Conservation (phyloP, 768 basidiomycete genomes). For the Nidula microcarpa region DNA sequence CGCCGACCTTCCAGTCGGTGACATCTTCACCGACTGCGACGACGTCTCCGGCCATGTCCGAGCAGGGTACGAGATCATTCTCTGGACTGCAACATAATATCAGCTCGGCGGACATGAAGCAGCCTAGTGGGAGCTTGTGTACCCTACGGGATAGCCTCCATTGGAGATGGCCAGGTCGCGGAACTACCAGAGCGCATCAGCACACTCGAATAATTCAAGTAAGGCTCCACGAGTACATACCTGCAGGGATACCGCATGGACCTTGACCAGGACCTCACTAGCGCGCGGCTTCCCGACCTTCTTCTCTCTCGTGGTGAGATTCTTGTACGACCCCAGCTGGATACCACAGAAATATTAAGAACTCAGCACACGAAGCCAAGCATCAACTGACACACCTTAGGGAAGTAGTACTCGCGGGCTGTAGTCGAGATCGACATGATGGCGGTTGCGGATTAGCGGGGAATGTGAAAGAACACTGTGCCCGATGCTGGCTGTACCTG, state of each 20-base stretch:
- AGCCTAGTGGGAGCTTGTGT: conserved; percentile 1
- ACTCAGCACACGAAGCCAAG: no score
- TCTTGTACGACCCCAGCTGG: background rate
- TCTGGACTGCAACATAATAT: background rate
- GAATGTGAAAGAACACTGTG: background rate
- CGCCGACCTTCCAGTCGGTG: conserved; percentile 41
- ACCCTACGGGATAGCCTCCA: conserved; percentile 29
- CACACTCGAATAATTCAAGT: background rate
- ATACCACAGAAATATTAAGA: background rate
- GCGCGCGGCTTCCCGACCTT: conserved; percentile 8
- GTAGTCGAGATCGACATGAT: background rate
- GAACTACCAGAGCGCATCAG: conserved; percentile 20
- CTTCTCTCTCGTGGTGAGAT: background rate
- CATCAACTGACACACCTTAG: background rate
- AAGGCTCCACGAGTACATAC: conserved; percentile 12
- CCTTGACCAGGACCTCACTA: conserved; percentile 43
- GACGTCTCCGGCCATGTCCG: conserved; percentile 50
- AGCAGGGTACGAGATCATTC: conserved; percentile 18
- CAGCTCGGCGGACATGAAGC: background rate
- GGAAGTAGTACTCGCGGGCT: background rate
- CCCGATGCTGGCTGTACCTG: no score
- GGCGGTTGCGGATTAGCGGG: background rate
- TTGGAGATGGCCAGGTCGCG: conserved; percentile 39
- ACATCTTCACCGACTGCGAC: conserved; percentile 34
- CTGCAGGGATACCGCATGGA: conserved; percentile 47